phyloP scores from a whole-genome alignment of 768 basidiomycete species.

The Phaeolepiota aurea region DNA sequence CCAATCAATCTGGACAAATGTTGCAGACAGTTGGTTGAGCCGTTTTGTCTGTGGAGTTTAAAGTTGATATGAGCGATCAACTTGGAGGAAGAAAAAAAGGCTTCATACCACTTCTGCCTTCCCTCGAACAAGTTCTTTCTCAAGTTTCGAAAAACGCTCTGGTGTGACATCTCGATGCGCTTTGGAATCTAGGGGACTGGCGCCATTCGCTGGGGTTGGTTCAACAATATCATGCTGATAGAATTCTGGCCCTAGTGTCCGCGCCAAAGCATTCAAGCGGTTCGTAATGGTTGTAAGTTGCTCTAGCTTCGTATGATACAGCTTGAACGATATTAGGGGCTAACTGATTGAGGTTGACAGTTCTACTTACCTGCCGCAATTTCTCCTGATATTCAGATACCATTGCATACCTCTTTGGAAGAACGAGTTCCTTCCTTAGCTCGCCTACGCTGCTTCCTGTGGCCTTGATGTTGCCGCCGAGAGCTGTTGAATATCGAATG shows the following conservation, averaged over 20 bases:
- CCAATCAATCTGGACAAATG: slow-evolving; percentile 75
- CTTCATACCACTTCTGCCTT: slow-evolving; percentile 84
- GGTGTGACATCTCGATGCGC: slow-evolving; percentile 67
- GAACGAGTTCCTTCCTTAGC: slow-evolving; percentile 58
- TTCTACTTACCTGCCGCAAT: slow-evolving; percentile 56
- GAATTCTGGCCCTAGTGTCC: slow-evolving; percentile 54
- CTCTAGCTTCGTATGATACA: slow-evolving; percentile 73
- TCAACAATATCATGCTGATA: slow-evolving; percentile 49
- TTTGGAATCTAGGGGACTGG: slow-evolving; percentile 23
- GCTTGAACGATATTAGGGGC: slow-evolving; percentile 20
- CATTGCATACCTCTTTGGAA: slow-evolving; percentile 66
- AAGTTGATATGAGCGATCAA: neutral
- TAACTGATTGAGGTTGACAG: neutral
- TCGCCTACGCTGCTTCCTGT: slow-evolving; percentile 60
- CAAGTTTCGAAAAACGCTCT: slow-evolving; percentile 71
- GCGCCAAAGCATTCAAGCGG: slow-evolving; percentile 50
- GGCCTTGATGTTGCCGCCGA: slow-evolving; percentile 67
- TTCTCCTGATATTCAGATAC: slow-evolving; percentile 70
- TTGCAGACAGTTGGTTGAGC: slow-evolving; percentile 49
- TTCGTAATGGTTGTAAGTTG: slow-evolving; percentile 64
- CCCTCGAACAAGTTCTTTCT: slow-evolving; percentile 78
- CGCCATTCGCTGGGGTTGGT: slow-evolving; percentile 32
- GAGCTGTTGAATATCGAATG: slow-evolving; percentile 52
- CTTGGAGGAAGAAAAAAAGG: slow-evolving; percentile 7
- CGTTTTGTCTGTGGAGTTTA: slow-evolving; percentile 68